phyloP scores from a whole-genome alignment of 495 filamentous ascomycete species.

The Neurospora africana region DNA sequence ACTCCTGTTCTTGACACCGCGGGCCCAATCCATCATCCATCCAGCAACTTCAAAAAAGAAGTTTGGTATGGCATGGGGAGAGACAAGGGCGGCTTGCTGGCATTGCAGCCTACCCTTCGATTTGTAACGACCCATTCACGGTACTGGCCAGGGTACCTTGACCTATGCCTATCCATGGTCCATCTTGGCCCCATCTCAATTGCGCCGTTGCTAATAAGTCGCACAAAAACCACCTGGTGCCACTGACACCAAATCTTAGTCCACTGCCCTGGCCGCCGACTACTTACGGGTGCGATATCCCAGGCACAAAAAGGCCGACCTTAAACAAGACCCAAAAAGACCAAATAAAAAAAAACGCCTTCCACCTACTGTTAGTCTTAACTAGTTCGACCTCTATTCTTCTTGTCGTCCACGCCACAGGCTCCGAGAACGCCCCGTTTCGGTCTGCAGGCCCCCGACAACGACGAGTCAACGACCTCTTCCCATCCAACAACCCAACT shows the following conservation, averaged over 20 bases:
- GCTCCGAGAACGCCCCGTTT: conserved; percentile 7
- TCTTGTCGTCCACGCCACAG: conserved; percentile 8
- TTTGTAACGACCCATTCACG: conserved; percentile 23
- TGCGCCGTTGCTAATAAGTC: conserved; percentile 33
- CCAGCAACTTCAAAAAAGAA: background rate
- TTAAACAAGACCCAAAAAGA: conserved; percentile 1
- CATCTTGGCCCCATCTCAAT: conserved; percentile 29
- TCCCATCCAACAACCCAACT: conserved; percentile 15
- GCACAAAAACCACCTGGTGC: conserved; percentile 42
- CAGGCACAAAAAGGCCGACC: conserved; percentile 2
- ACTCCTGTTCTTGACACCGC: background rate
- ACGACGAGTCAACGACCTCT: conserved; percentile 1
- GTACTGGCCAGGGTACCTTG: conserved; percentile 24
- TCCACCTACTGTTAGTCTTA: background rate
- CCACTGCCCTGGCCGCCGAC: conserved; percentile 16
- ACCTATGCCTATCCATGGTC: conserved; percentile 25
- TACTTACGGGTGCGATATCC: background rate
- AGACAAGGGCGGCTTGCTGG: conserved; percentile 23
- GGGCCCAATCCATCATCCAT: background rate
- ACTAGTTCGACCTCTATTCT: background rate
- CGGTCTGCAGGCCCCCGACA: conserved; percentile 32
- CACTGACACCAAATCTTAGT: conserved; percentile 37
- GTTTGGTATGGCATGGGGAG: conserved; percentile 1
- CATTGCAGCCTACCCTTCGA: conserved; percentile 25
- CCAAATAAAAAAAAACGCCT: conserved; percentile 1